These are phyloP conservation scores for Diaporthe amygdali DNA, from an alignment of 2,329 filamentous ascomycete species.

Conservation along the genomic window DNA sequence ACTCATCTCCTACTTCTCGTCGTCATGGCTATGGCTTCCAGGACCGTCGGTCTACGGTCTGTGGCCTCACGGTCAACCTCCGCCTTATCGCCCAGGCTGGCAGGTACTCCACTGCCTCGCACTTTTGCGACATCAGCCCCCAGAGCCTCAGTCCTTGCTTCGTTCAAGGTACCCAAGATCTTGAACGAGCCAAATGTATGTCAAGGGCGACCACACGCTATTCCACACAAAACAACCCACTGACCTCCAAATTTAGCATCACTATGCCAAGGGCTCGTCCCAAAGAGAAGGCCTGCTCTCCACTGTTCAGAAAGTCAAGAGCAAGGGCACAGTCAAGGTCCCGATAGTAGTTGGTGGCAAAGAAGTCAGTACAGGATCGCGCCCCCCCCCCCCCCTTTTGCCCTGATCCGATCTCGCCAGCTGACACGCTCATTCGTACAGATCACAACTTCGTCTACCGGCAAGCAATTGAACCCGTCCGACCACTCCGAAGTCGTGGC, in stretches of 20 bases:
- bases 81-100: constrained; percentile 9
- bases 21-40: constrained; percentile 19
- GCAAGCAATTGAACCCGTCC: constrained; percentile 81
- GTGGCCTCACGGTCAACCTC: constrained; percentile 18
- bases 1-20: background rate
- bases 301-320: constrained; percentile 73
- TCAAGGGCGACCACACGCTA: constrained; percentile 28
- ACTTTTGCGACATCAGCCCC: constrained; percentile 35
- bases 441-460: constrained; percentile 70
- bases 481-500: constrained; percentile 79
- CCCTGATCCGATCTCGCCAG: background rate
- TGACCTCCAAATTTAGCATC: constrained; percentile 63
- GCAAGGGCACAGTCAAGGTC: constrained; percentile 74
- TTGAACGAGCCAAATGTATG: constrained; percentile 95
- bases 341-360: constrained; percentile 86
- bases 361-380: constrained; percentile 58
- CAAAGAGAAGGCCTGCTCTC: constrained; percentile 78
- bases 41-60: constrained; percentile 20
- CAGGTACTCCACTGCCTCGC: constrained; percentile 13
- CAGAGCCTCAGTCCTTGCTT: constrained; percentile 68
- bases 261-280: constrained; percentile 83
- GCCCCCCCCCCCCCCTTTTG: background rate
- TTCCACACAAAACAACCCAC: background rate
- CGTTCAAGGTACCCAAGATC: constrained; percentile 87
- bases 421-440: constrained; percentile 37